phyloP scores from a whole-genome alignment of 768 basidiomycete species.

The Termitomyces sp. region DNA sequence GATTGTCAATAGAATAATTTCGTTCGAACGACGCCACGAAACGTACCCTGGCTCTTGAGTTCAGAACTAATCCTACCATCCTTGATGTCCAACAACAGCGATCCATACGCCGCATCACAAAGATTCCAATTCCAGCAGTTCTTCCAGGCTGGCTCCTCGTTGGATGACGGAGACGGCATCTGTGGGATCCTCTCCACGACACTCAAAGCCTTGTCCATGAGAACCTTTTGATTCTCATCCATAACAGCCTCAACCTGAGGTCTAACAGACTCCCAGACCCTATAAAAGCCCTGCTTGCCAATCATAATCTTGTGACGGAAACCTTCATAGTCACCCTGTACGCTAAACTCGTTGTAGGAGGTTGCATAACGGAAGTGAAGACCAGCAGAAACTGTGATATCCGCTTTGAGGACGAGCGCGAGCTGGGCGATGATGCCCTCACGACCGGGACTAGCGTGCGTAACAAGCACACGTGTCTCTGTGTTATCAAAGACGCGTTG shows the following conservation, averaged over 20 bases:
- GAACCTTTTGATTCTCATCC: slow-evolving; percentile 83
- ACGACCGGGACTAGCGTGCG: slow-evolving; percentile 88
- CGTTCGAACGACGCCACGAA: slow-evolving; percentile 14
- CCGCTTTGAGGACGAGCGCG: slow-evolving; percentile 86
- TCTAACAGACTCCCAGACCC: slow-evolving; percentile 95
- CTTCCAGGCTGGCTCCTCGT: slow-evolving; percentile 95
- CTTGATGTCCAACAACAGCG: slow-evolving; percentile 82
- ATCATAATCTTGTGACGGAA: slow-evolving; percentile 76
- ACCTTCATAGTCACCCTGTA: slow-evolving; percentile 84
- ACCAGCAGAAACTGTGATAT: slow-evolving; percentile 90
- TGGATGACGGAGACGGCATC: slow-evolving; percentile 42
- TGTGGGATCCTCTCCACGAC: slow-evolving; percentile 81
- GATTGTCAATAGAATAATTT: neutral
- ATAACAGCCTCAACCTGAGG: slow-evolving; percentile 87
- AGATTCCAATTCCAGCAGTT: slow-evolving; percentile 99
- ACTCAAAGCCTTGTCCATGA: slow-evolving; percentile 85
- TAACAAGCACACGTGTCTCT: slow-evolving; percentile 91
- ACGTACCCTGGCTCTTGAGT: slow-evolving; percentile 82
- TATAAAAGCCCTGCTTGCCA: slow-evolving; percentile 82
- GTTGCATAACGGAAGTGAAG: slow-evolving; percentile 97
- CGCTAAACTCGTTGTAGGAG: slow-evolving; percentile 95
- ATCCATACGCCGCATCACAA: slow-evolving; percentile 93
- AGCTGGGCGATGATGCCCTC: slow-evolving; percentile 93
- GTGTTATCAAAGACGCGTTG: slow-evolving; percentile 89
- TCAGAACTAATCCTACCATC: slow-evolving; percentile 93